Evolutionary conservation across 305 asterid genomes (phyloP).

Genomic region (Coffea humblotiana): DNA sequence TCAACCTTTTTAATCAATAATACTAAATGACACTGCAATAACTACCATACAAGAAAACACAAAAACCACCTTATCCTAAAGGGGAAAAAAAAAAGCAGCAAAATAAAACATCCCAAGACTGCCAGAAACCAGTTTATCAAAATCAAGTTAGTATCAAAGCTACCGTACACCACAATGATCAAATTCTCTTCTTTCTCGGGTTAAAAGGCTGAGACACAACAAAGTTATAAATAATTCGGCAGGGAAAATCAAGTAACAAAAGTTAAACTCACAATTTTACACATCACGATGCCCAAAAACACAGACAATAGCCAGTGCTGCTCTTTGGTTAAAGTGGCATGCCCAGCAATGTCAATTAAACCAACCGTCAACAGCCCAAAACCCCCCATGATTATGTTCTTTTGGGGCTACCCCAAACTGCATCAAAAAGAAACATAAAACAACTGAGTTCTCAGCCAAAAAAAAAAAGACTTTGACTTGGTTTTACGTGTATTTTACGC

Average conservation of each 20-base stretch:
- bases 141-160: background rate
- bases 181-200: background rate
- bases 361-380: slow-evolving; percentile 29
- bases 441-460: background rate
- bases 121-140: background rate
- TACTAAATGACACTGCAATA: background rate
- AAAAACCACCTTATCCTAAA: background rate
- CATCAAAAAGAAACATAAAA: background rate
- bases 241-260: background rate
- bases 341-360: slow-evolving; percentile 38
- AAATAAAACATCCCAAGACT: background rate
- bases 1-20: background rate
- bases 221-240: background rate
- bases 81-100: background rate
- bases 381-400: slow-evolving; percentile 30
- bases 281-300: slow-evolving; percentile 74
- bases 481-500: no score
- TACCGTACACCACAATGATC: background rate
- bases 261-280: slow-evolving; percentile 65
- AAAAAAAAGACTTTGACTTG: background rate
- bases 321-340: slow-evolving; percentile 52
- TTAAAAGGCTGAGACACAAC: background rate
- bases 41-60: background rate
- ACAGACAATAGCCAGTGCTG: slow-evolving; percentile 64
- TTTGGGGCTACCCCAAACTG: slow-evolving; percentile 4